A percentile compares a stretch with the other conserved stretches of the same genome.
Conservation (phyloP, 176 grass and related monocot genomes). For the Microstegium vimineum region DNA sequence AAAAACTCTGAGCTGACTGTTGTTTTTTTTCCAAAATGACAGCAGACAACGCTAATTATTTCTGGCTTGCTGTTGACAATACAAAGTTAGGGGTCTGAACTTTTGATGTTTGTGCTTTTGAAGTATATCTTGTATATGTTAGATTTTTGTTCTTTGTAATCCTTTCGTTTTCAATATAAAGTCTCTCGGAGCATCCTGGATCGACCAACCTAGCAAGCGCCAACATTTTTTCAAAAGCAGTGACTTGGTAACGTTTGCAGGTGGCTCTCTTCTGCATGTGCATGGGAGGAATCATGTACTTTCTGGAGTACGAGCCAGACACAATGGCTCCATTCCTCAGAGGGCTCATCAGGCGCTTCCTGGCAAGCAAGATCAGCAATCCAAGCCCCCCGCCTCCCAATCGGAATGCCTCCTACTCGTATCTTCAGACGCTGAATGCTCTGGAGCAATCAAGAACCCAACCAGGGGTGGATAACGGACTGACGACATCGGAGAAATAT, state of each 20-base stretch:
- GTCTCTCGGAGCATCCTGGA: neutral
- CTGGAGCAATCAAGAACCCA: conserved; percentile 42
- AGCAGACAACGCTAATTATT: neutral
- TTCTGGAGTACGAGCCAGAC: conserved; percentile 89
- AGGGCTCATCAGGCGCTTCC: conserved; percentile 85
- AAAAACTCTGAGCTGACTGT: neutral
- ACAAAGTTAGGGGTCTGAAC: neutral
- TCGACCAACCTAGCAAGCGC: neutral
- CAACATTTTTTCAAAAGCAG: neutral
- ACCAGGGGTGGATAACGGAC: conserved; percentile 22
- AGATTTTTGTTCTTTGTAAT: neutral
- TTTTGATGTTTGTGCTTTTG: neutral
- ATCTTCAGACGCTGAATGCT: conserved; percentile 55
- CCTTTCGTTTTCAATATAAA: neutral
- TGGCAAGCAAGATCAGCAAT: conserved; percentile 93
- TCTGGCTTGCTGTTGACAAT: neutral
- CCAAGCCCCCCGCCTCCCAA: conserved; percentile 49
- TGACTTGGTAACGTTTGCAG: conserved; percentile 43
- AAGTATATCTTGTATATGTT: neutral
- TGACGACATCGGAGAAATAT: conserved; percentile 51
- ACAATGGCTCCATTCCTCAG: conserved; percentile 98
- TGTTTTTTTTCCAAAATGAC: neutral
- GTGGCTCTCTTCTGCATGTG: conserved; percentile 92
- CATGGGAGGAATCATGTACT: conserved; percentile 99
- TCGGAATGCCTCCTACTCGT: conserved; percentile 55